These are phyloP conservation scores for Debaryomyces coudertii DNA, from an alignment of 1,139 yeast genomes.

Conservation along the genomic window DNA sequence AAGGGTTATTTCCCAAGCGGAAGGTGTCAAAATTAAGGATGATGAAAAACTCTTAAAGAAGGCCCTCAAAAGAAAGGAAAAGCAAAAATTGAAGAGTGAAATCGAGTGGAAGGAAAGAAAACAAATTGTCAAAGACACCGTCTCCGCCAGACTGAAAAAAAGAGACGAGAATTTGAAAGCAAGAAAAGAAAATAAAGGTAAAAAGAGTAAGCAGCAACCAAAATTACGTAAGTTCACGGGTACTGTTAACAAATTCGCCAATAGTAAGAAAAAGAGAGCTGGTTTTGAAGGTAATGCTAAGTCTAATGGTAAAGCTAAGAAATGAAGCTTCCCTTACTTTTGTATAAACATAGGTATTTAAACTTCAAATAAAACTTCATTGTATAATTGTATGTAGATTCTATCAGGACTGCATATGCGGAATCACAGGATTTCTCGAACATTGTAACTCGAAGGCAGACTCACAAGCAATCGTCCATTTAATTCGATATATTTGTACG, in stretches of 20 bases:
- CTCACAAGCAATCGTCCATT: constrained; percentile 7
- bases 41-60: constrained; percentile 86
- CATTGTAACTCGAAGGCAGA: constrained; percentile 2
- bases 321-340: constrained; percentile 13
- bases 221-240: constrained; percentile 73
- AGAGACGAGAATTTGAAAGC: constrained; percentile 87
- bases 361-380: neutral
- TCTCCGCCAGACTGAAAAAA: constrained; percentile 75
- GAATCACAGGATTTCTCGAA: neutral
- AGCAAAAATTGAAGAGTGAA: constrained; percentile 77
- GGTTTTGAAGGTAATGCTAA: constrained; percentile 61
- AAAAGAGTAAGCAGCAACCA: constrained; percentile 66
- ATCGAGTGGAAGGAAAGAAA: constrained; percentile 87
- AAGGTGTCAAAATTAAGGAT: constrained; percentile 85
- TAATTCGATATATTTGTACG: neutral
- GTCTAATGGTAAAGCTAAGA: constrained; percentile 30
- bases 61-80: constrained; percentile 81
- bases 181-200: constrained; percentile 79
- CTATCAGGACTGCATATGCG: constrained; percentile 6
- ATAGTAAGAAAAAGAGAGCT: constrained; percentile 51
- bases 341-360: neutral
- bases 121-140: constrained; percentile 73
- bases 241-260: constrained; percentile 39
- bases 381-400: neutral
- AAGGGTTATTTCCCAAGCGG: constrained; percentile 80